Percentiles rank a stretch among this genome's conserved stretches.
phyloP scores from a whole-genome alignment of 805 yeast species.

The Candida piceae region DNA sequence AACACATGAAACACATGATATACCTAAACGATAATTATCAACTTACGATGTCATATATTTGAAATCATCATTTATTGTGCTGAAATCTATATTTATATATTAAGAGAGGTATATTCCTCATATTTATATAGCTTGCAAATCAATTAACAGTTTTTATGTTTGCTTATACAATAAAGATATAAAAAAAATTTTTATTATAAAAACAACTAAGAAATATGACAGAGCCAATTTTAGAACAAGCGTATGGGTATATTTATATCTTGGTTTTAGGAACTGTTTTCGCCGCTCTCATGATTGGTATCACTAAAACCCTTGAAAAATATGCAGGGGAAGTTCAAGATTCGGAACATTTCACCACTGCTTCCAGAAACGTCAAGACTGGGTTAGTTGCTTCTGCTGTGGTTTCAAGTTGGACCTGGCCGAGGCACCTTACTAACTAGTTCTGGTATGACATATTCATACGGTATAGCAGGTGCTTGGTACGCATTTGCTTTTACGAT shows the following conservation, averaged over 20 bases:
- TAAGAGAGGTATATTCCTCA: too few species aligned
- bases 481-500: conserved; percentile 31
- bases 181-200: too few species aligned
- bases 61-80: too few species aligned
- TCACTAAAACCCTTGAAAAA: conserved; percentile 33
- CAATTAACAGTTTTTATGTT: too few species aligned
- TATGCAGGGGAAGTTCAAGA: conserved; percentile 36
- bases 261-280: conserved; percentile 40
- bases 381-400: conserved; percentile 40
- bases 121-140: too few species aligned
- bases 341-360: conserved; percentile 42
- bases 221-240: conserved; percentile 24
- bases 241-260: conserved; percentile 37
- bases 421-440: conserved; percentile 24
- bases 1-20: too few species aligned
- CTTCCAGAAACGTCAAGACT: conserved; percentile 38
- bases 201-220: not conserved
- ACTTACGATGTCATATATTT: too few species aligned
- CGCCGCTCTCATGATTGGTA: conserved; percentile 37
- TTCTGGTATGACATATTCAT: conserved; percentile 19
- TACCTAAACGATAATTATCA: too few species aligned
- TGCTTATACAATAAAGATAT: too few species aligned
- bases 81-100: too few species aligned
- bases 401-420: conserved; percentile 37
- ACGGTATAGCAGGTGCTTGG: conserved; percentile 18